Base-by-base conservation (phyloP, 2,329 filamentous ascomycete species). In the Colletotrichum costaricense region DNA sequence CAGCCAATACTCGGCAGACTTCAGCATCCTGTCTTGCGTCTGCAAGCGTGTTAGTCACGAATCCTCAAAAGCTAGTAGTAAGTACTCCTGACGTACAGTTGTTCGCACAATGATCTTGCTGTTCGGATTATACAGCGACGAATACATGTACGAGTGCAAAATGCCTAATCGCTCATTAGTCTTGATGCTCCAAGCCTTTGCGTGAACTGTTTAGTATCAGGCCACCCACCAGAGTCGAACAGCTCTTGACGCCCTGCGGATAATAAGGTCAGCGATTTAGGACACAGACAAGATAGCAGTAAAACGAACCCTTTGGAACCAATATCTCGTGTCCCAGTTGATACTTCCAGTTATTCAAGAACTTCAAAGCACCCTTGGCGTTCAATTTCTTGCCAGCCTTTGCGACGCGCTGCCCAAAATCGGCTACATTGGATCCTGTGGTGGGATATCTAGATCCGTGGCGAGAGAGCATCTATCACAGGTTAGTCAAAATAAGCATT, bases 381-480 rank as follows among this genome's bases (percentile, higher is more conserved):
- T 86, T 86, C 75, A 90, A 88, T 24, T 85, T 87, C 2, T 85
- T 86, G 11, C 82, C 82, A 24, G 88, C 84, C 73, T 90, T 88
- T 26, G 84, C 84, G 57, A 95, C 84, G 75, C 89, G 90, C 56
- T 87, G 79, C 0, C 90, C 91, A 54, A 93, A 88, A 1, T 79
- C 78, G 22, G 84, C 82, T 11, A 93, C 88, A 35, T 88, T 88
- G 42, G 89, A 86, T 0, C 87, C 87, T 3, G 85, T 84, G 3
- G 93, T 93, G 0, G 93, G 93, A 80, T 95, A 95, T 16, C 93
- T 88, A 52, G 92, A 88, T 9, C 93, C 93, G 79, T 95, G 93
- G 1, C 93, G 89, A 14, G 92, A 92, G 5, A 95, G 84, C 90
- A 95, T 92, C 83, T 93, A 84, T 57, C 7, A 33, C 52, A 33